Conservation (phyloP, 495 filamentous ascomycete genomes). For the Cenococcum geophilum region DNA sequence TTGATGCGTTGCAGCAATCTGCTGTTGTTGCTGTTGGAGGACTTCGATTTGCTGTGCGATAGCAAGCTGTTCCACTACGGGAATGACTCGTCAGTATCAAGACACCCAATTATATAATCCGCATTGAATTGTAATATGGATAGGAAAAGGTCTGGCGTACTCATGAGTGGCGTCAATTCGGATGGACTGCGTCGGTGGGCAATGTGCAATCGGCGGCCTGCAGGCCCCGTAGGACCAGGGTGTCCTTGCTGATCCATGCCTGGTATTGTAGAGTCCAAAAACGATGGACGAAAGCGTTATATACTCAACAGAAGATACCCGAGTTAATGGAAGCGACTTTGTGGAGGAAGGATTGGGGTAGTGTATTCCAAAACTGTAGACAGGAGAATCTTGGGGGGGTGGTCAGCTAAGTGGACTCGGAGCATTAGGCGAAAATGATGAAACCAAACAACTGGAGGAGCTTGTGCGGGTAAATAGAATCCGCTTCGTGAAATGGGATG, state of each 20-base stretch:
- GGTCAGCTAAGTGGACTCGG: slow-evolving; percentile 15
- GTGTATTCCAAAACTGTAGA: slow-evolving; percentile 13
- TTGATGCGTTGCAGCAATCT: slow-evolving; percentile 90
- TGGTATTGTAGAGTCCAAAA: slow-evolving; percentile 13
- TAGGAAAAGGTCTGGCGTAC: slow-evolving; percentile 53
- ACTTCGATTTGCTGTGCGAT: slow-evolving; percentile 98
- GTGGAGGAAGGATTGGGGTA: slow-evolving; percentile 8
- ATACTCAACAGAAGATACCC: slow-evolving; percentile 9
- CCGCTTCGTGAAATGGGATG: neutral
- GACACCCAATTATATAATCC: neutral
- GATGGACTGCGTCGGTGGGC: slow-evolving; percentile 96
- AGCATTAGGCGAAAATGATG: slow-evolving; percentile 11
- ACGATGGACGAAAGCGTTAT: slow-evolving; percentile 5
- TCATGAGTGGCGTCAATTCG: slow-evolving; percentile 96
- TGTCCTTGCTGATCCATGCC: slow-evolving; percentile 82
- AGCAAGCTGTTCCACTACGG: slow-evolving; percentile 84
- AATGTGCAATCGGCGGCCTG: slow-evolving; percentile 90
- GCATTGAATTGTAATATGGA: neutral
- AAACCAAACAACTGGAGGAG: slow-evolving; percentile 3
- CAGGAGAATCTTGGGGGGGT: slow-evolving; percentile 16
- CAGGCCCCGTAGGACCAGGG: slow-evolving; percentile 68
- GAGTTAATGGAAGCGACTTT: slow-evolving; percentile 10
- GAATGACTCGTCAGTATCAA: slow-evolving; percentile 6
- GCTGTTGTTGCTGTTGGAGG: slow-evolving; percentile 96
- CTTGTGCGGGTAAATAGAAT: slow-evolving; percentile 11